A percentile compares a stretch with the other conserved stretches of the same genome.
Evolutionary conservation across 129 eudicot species (phyloP).

Genomic region (Tagetes erecta): DNA sequence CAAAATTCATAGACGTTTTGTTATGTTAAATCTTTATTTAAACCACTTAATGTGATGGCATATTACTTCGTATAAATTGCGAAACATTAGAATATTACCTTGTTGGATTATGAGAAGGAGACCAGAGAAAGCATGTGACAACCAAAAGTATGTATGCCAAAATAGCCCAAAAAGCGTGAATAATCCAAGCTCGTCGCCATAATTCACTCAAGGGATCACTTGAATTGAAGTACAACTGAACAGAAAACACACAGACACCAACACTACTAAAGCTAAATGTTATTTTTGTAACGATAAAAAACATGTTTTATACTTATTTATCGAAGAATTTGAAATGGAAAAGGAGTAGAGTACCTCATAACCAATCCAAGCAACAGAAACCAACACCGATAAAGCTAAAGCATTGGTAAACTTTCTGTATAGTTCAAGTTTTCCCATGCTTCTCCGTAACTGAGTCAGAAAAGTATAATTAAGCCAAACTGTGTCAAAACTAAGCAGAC

Average conservation of each 20-base stretch:
- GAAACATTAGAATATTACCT: slow-evolving; percentile 43
- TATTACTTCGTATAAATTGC: background rate
- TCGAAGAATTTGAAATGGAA: background rate
- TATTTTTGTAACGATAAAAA: background rate
- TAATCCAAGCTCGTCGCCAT: slow-evolving; percentile 85
- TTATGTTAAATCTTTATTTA: background rate
- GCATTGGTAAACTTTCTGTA: slow-evolving; percentile 84
- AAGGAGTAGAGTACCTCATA: slow-evolving; percentile 63
- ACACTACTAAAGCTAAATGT: background rate
- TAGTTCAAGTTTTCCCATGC: slow-evolving; percentile 87
- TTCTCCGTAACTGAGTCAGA: slow-evolving; percentile 60
- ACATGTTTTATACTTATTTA: background rate
- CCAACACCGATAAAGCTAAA: slow-evolving; percentile 75
- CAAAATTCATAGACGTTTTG: background rate
- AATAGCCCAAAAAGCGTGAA: slow-evolving; percentile 87
- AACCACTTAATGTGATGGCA: background rate
- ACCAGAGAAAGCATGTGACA: slow-evolving; percentile 74
- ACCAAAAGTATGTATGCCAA: slow-evolving; percentile 68
- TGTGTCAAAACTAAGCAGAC: slow-evolving; percentile 11
- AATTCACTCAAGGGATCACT: slow-evolving; percentile 91
- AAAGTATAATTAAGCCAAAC: slow-evolving; percentile 14
- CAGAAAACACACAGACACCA: background rate
- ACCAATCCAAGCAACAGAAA: slow-evolving; percentile 95
- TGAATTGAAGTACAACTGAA: slow-evolving; percentile 83
- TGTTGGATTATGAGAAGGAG: slow-evolving; percentile 85